Conservation (phyloP, 768 basidiomycete genomes). For the Leccinum barrowsii region DNA sequence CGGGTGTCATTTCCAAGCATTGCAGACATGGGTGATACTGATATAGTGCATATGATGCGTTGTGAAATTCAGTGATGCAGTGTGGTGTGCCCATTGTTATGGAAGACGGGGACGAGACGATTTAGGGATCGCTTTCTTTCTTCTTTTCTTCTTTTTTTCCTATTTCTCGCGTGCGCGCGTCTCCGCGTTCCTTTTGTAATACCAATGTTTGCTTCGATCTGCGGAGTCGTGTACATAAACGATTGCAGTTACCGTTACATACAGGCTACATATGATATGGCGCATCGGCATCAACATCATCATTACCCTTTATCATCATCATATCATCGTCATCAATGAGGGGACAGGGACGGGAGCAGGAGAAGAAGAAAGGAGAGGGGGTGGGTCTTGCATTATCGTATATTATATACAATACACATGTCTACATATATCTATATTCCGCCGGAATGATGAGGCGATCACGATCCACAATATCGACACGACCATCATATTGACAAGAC, state of each 20-base stretch:
- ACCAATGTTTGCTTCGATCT: conserved; percentile 22
- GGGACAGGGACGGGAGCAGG: neutral
- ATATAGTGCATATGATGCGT: neutral
- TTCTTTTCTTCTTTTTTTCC: neutral
- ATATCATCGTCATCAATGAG: conserved; percentile 11
- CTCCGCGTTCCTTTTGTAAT: neutral
- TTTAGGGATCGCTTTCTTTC: neutral
- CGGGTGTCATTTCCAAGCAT: neutral
- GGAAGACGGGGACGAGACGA: conserved; percentile 13
- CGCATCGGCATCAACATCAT: neutral
- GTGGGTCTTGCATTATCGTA: neutral
- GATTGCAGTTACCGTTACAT: neutral
- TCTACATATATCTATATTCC: neutral
- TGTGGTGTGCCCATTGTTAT: conserved; percentile 18
- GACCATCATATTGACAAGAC: neutral
- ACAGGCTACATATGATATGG: neutral
- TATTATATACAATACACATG: neutral
- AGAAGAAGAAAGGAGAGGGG: neutral
- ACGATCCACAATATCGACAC: conserved; percentile 2
- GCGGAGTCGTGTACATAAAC: conserved; percentile 18
- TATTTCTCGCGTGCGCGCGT: neutral
- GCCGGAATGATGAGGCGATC: conserved; percentile 1
- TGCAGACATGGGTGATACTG: neutral
- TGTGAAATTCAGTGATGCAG: conserved; percentile 25
- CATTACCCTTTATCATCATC: neutral